A percentile compares a stretch with the other conserved stretches of the same genome.
Evolutionary conservation across 2,329 filamentous ascomycete genomes (phyloP).

Genomic region (Colletotrichum eleusines): DNA sequence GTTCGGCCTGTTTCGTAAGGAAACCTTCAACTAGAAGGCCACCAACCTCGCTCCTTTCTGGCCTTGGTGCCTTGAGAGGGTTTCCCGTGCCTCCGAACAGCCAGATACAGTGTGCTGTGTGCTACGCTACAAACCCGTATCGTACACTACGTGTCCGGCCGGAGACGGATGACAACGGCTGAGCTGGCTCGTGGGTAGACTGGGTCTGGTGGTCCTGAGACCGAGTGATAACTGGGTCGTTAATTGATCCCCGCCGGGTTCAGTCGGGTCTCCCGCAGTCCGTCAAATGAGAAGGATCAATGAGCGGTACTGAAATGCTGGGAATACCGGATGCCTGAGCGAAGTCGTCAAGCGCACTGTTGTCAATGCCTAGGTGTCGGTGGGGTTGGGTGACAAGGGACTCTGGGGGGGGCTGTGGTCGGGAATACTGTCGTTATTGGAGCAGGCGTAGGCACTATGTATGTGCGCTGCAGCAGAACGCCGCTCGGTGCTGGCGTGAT

Average conservation of each 20-base stretch:
- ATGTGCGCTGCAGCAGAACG: conserved; percentile 30
- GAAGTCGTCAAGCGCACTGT: conserved; percentile 37
- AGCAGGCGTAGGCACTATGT: conserved; percentile 13
- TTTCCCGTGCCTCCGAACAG: conserved; percentile 24
- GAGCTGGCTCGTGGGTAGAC: conserved; percentile 33
- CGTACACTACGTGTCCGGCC: conserved; percentile 20
- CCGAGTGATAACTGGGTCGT: conserved; percentile 38
- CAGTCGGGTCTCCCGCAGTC: conserved; percentile 28
- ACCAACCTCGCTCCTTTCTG: background rate
- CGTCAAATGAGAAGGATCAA: conserved; percentile 33
- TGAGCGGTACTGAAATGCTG: conserved; percentile 32
- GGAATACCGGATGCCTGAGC: conserved; percentile 31
- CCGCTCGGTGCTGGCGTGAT: conserved; percentile 29
- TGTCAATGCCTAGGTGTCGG: conserved; percentile 35
- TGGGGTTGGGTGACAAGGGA: conserved; percentile 37
- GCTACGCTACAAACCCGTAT: conserved; percentile 5
- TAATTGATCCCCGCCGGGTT: conserved; percentile 38
- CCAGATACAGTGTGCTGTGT: background rate
- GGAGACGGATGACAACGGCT: conserved; percentile 13
- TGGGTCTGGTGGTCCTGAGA: conserved; percentile 39
- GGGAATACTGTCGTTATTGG: conserved; percentile 42
- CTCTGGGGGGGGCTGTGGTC: conserved; percentile 22
- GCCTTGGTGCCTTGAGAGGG: conserved; percentile 2
- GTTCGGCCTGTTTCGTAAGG: conserved; percentile 9
- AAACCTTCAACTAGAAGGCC: conserved; percentile 1